Base-by-base conservation (phyloP, 345 rosid species). In the Theobroma cacao region DNA sequence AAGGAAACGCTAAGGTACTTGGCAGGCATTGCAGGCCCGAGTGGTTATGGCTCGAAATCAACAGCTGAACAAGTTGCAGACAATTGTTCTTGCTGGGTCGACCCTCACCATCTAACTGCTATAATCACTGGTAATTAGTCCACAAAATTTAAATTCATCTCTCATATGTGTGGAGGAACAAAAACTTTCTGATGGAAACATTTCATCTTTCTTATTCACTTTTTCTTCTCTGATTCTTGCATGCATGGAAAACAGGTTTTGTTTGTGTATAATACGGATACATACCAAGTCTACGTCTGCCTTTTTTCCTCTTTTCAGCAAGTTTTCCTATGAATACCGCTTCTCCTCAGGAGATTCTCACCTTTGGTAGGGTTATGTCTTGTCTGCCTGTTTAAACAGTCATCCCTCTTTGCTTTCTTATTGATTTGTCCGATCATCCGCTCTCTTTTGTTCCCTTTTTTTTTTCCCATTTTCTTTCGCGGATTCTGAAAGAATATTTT, bases 1-100 rank as follows among this genome's bases (percentile, higher is more conserved):
- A 95, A 93, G 86, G 94, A 85, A 80, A 86, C 96, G 34, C 73
- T 92, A 20, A 88, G 80, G 76, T 95, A 95, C 85, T 84, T 95
- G 24, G 96, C 98, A 55, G 98, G 98, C 68, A 88, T 91, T 80
- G 94, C 96, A 43, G 99, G 98, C n/a, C 93, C 99, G 17, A 95
- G 96, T 75, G 99, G 98, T 50, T 93, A 84, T 87, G 98, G 99
- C 85, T 95, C 99, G 14, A 92, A 87, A 61, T 86, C 99, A 28
- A 93, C 98, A 10, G 98, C 99, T 70, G 94, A 93, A 48, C 91
- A 90, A 86, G 98, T 93, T 75, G 86, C 92, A 31, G 80, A 82
- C 48, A 79, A 83, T 74, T 84, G 30, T 50, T 63, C 75, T 33
- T 52, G 53, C 40, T 70, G 40, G 60, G 38, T 48, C 1, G 12